phyloP scores from a whole-genome alignment of 2,329 filamentous ascomycete species.

The Sporothrix pseudoabietina region DNA sequence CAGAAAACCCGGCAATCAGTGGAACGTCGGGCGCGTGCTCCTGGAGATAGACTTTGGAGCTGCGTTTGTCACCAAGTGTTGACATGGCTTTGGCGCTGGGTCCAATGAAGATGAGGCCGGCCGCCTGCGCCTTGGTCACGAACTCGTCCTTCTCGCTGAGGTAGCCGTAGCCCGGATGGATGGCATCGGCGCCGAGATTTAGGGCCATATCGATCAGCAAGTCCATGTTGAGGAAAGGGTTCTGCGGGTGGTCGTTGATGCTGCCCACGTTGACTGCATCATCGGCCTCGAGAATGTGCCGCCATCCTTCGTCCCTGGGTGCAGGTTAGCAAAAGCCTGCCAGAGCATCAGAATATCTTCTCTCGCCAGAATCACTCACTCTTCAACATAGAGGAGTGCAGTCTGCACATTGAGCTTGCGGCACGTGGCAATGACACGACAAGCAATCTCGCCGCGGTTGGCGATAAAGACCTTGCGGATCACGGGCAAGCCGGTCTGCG shows the following conservation, averaged over 20 bases:
- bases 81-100: constrained; percentile 97
- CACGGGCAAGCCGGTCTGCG: not conserved
- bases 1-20: constrained; percentile 84
- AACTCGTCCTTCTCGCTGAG: constrained; percentile 71
- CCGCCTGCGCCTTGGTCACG: constrained; percentile 67
- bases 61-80: constrained; percentile 98
- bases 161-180: constrained; percentile 73
- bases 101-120: constrained; percentile 88
- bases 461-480: constrained; percentile 64
- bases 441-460: constrained; percentile 69
- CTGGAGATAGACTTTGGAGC: constrained; percentile 89
- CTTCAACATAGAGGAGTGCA: constrained; percentile 65
- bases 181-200: constrained; percentile 64
- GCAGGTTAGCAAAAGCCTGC: not conserved
- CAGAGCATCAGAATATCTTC: no score
- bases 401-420: constrained; percentile 66
- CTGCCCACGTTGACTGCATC: constrained; percentile 66
- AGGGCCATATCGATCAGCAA: constrained; percentile 68
- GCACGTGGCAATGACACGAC: constrained; percentile 67
- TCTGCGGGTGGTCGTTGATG: constrained; percentile 43
- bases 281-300: constrained; percentile 67
- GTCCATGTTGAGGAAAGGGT: constrained; percentile 68
- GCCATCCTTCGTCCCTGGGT: constrained; percentile 62
- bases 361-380: constrained; percentile 12
- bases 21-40: constrained; percentile 75